Evolutionary conservation across 768 basidiomycete genomes (phyloP).

Genomic region (Tricholoma matsutake): DNA sequence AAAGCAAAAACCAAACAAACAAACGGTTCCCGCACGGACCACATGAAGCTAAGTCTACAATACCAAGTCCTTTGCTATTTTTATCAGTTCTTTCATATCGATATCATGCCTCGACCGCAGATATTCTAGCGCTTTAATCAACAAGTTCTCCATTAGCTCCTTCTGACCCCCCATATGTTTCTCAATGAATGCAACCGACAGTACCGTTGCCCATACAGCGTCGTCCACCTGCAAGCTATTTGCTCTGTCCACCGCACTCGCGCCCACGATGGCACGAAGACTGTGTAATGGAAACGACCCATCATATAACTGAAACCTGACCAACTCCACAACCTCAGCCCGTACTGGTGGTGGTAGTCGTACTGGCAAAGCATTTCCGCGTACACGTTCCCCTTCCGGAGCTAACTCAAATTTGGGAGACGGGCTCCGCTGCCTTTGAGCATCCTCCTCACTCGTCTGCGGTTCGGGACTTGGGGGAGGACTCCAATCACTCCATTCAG

Average conservation of each 20-base stretch:
- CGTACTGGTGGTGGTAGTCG: slow-evolving; percentile 11
- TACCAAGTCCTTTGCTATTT: background rate
- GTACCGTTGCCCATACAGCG: slow-evolving; percentile 46
- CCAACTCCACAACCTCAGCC: slow-evolving; percentile 32
- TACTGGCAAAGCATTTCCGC: background rate
- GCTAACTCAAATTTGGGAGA: slow-evolving; percentile 29
- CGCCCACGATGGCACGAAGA: slow-evolving; percentile 36
- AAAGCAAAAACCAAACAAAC: slow-evolving; percentile 22
- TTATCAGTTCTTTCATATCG: background rate
- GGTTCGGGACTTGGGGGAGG: slow-evolving; percentile 24
- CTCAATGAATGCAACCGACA: slow-evolving; percentile 45
- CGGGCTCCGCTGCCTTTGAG: slow-evolving; percentile 21
- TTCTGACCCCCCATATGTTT: slow-evolving; percentile 32
- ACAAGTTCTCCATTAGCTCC: slow-evolving; percentile 41
- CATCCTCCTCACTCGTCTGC: slow-evolving; percentile 19
- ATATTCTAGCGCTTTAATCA: slow-evolving; percentile 40
- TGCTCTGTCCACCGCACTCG: slow-evolving; percentile 27
- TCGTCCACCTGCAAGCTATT: slow-evolving; percentile 28
- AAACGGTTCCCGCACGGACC: slow-evolving; percentile 34
- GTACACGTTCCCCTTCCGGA: slow-evolving; percentile 5
- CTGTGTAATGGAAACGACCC: slow-evolving; percentile 44
- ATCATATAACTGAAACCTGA: slow-evolving; percentile 39
- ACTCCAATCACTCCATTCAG: slow-evolving; percentile 37
- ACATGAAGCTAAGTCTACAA: background rate
- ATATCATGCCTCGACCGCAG: slow-evolving; percentile 18